Conservation (phyloP, 2,329 filamentous ascomycete species). For the Sphaerostilbella broomeana region DNA sequence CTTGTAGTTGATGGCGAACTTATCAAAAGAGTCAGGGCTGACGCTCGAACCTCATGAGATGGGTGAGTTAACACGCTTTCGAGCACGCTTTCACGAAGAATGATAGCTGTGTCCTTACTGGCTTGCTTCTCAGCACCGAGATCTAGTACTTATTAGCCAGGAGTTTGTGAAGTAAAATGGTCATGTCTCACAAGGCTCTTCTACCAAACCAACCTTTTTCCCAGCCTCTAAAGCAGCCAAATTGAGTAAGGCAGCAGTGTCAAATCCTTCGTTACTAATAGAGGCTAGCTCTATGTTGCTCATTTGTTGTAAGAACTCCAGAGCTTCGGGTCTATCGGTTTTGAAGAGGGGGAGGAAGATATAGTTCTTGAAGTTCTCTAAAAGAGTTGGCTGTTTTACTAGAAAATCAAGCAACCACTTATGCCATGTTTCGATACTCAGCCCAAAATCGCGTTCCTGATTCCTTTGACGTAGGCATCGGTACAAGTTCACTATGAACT, state of each 20-base stretch:
- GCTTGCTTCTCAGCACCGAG: slow-evolving; percentile 19
- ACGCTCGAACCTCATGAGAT: slow-evolving; percentile 61
- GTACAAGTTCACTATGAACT: slow-evolving; percentile 54
- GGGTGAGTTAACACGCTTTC: slow-evolving; percentile 48
- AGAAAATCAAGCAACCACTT: slow-evolving; percentile 49
- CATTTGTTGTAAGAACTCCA: slow-evolving; percentile 52
- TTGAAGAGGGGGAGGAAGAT: slow-evolving; percentile 58
- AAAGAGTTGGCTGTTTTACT: slow-evolving; percentile 39
- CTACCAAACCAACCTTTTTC: slow-evolving; percentile 63
- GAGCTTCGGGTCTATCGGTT: slow-evolving; percentile 44
- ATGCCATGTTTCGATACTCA: slow-evolving; percentile 44
- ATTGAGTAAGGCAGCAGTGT: slow-evolving; percentile 52
- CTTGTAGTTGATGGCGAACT: slow-evolving; percentile 68
- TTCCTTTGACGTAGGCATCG: slow-evolving; percentile 34
- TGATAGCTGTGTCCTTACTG: slow-evolving; percentile 23
- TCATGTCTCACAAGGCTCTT: slow-evolving; percentile 50
- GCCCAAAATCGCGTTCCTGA: slow-evolving; percentile 19
- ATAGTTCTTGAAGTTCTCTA: slow-evolving; percentile 60
- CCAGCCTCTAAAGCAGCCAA: slow-evolving; percentile 63
- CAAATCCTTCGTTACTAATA: slow-evolving; percentile 39
- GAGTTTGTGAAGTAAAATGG: neutral
- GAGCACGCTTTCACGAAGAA: slow-evolving; percentile 38
- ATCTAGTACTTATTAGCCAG: slow-evolving; percentile 21
- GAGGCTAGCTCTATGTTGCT: slow-evolving; percentile 44
- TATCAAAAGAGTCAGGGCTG: slow-evolving; percentile 75